Evolutionary conservation across 495 filamentous ascomycete genomes (phyloP), one percentile per base, ranked within the genome.

Genomic region (Xylaria cubensis): DNA sequence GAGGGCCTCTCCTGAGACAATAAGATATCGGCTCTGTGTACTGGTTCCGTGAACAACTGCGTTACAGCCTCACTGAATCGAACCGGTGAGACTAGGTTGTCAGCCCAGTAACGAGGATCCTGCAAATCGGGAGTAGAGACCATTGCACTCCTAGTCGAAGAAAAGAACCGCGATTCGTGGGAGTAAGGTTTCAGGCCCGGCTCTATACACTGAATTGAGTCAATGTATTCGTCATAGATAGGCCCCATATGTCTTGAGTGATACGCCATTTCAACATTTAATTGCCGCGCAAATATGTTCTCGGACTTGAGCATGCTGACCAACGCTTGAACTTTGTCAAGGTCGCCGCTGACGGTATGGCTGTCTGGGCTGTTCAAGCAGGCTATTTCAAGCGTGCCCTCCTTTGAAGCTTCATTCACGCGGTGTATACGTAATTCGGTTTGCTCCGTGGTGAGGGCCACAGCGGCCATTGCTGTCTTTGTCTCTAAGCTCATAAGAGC

Each of bases 301-400:
- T 56, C 67, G 24, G 51, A 58, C 12, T 44, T 69, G 15, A 69
- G 55, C 36, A 59, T 56, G 6, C 59, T 36, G 4, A 69, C 53
- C 19, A 69, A 50, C 19, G 24, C 17, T 9, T 80, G 73, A 12
- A 89, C 79, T 2, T 72, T 78, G 0, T 58, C 70, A 0, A 32
- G 34, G 55, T 81, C 77, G 0, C 85, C 84, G 0, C 81, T 82
- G 1, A 88, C 36, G 13, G 86, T 87, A 24, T 81, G 64, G 53
- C 77, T 85, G 5, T 65, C 53, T 7, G 82, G 84, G 61, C 81
- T 84, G 74, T 87, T 88, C 56, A 83, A 29, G 70, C 84, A 87
- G 12, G 82, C 86, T 32, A 86, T 70, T 34, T 66, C 67, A n/a
- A 67, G 77, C 67, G 56, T 42, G 55, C 77, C 53, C 61, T 69